Base-by-base conservation (phyloP, 768 basidiomycete genomes). In the Artomyces pyxidatus region DNA sequence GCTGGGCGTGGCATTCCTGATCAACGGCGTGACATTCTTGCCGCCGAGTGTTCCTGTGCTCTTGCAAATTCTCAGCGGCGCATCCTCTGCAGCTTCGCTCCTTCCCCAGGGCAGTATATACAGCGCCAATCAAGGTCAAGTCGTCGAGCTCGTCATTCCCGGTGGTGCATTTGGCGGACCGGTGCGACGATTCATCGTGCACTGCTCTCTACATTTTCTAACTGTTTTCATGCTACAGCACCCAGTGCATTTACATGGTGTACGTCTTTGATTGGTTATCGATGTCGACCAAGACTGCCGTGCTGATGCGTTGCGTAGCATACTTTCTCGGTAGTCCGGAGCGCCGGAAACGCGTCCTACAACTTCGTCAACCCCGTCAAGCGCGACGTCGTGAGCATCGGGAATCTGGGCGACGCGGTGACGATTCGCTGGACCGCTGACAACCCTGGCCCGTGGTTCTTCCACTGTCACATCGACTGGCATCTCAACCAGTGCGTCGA, bases 361-460 rank as follows among this genome's bases (percentile, higher is more conserved):
- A 78, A 78, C 53, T 76, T 64, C 47, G 38, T 55, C 12, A 74
- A 83, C 59, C 81, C 81, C 0, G 71, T 76, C 50, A 66, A 64
- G 37, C 68, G 80, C 44, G 81, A 83, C 59, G 77, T 76, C 1
- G 72, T 80, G 49, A 62, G 57, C 37, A 61, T 50, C 7, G 70
- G 57, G 10, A 6, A 12, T 12, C 50, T 50, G 17, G 61, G 58
- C 1, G 74, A 74, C 48, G 69, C 69, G 19, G 72, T 75, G 22
- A 77, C 76, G 0, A 67, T 88, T 37, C 75, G 83, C 6, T 86
- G 83, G 66, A 63, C 63, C 26, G 83, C 84, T 2, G 32, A 35
- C 32, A 35, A 35, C 32, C 32, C 32, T 35, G 32, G 32, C 6
- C 32, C 32, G 32, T 35, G 32, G 32, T 35, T 35, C 32, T 17